phyloP scores from a whole-genome alignment of 2,329 filamentous ascomycete genomes.

The Cephalotrichum gorgonifer region DNA sequence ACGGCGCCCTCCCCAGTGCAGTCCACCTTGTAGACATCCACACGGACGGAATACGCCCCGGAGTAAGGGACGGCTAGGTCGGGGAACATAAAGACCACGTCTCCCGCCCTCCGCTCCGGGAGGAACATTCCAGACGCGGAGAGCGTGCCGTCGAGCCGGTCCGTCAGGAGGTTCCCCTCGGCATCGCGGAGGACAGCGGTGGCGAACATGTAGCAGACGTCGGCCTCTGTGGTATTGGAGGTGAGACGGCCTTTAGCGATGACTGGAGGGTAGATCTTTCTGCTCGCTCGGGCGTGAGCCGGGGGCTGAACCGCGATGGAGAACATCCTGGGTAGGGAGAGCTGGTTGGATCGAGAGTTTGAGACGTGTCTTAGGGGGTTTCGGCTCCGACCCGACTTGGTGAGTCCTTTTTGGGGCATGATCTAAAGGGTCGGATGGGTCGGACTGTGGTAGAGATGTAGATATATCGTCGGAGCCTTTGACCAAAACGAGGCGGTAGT shows the following conservation, averaged over 20 bases:
- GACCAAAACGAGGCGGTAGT: background rate
- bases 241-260: background rate
- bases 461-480: background rate
- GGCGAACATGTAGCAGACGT: conserved; percentile 2
- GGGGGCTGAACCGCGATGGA: conserved; percentile 2
- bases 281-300: background rate
- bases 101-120: background rate
- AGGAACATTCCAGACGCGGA: background rate
- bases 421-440: background rate
- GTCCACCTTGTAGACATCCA: conserved; percentile 4
- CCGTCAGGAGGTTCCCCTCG: conserved; percentile 3
- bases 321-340: conserved; percentile 3
- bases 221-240: background rate
- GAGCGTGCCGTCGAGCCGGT: background rate
- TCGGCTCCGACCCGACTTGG: background rate
- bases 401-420: background rate
- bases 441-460: background rate
- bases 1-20: conserved; percentile 1
- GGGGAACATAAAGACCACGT: conserved; percentile 5
- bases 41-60: conserved; percentile 4
- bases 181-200: conserved; percentile 3
- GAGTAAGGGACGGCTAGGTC: conserved; percentile 1
- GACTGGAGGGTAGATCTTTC: conserved; percentile 1
- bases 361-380: background rate
- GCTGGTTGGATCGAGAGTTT: background rate